These are phyloP conservation scores for Lodderomyces oxycetoniae DNA, from an alignment of 1,139 yeast genomes.

Conservation along the genomic window DNA sequence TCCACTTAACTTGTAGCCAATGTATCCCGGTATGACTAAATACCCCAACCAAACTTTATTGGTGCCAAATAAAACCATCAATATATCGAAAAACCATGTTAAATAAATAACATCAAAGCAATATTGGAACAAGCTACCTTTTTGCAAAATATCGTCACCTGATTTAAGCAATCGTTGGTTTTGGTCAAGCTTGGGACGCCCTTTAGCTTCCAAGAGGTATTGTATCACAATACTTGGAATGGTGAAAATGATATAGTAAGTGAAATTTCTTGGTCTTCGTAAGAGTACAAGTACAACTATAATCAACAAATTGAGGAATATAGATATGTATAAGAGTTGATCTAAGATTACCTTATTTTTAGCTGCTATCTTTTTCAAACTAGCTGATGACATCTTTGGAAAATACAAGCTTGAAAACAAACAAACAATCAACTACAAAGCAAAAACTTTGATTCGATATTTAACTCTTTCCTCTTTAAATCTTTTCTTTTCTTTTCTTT, in stretches of 20 bases:
- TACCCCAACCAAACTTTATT: conserved; percentile 62
- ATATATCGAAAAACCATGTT: conserved; percentile 57
- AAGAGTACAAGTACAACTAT: conserved; percentile 39
- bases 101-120: conserved; percentile 70
- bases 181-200: conserved; percentile 54
- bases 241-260: conserved; percentile 52
- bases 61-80: conserved; percentile 52
- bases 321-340: conserved; percentile 49
- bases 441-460: not conserved
- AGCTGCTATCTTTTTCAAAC: conserved; percentile 65
- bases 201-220: conserved; percentile 56
- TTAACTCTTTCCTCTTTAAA: not conserved
- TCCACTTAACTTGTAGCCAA: conserved; percentile 46
- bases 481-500: not conserved
- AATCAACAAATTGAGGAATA: conserved; percentile 39
- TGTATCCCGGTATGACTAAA: conserved; percentile 45
- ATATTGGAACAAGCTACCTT: conserved; percentile 66
- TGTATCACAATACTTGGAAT: conserved; percentile 55
- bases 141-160: conserved; percentile 63
- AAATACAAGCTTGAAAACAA: not conserved
- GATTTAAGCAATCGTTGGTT: conserved; percentile 37
- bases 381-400: conserved; percentile 37
- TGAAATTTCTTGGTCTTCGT: conserved; percentile 49
- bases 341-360: conserved; percentile 52
- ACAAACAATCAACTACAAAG: not conserved